These are phyloP conservation scores for Suillus spraguei DNA, from an alignment of 768 basidiomycete genomes.

Conservation along the genomic window DNA sequence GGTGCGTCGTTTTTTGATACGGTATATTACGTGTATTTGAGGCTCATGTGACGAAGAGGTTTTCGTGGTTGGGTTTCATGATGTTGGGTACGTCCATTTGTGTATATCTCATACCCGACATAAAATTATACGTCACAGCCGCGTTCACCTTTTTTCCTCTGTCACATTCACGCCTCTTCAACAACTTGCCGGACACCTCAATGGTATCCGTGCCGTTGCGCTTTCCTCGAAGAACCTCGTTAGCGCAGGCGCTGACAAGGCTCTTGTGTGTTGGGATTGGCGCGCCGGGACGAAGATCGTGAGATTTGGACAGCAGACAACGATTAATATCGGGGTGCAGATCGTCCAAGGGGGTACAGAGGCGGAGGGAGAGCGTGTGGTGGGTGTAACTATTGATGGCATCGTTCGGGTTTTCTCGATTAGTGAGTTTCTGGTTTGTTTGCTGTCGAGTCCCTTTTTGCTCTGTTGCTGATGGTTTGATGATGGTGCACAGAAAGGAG, in stretches of 20 bases:
- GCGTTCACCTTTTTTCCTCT: slow-evolving; percentile 87
- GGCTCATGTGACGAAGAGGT: slow-evolving; percentile 56
- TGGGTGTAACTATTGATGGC: slow-evolving; percentile 92
- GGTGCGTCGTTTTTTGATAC: slow-evolving; percentile 39
- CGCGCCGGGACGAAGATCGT: slow-evolving; percentile 87
- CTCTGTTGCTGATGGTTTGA: slow-evolving; percentile 29
- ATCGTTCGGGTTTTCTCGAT: slow-evolving; percentile 92
- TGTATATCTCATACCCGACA: neutral
- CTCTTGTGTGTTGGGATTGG: slow-evolving; percentile 89
- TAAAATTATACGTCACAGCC: slow-evolving; percentile 43
- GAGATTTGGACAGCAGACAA: slow-evolving; percentile 91
- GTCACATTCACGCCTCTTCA: slow-evolving; percentile 83
- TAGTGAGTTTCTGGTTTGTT: slow-evolving; percentile 48
- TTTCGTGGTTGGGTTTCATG: slow-evolving; percentile 91
- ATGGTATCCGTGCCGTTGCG: slow-evolving; percentile 89
- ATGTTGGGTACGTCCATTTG: slow-evolving; percentile 69
- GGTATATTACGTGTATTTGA: neutral
- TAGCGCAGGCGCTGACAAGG: slow-evolving; percentile 76
- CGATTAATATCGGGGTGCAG: slow-evolving; percentile 89
- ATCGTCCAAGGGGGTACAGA: slow-evolving; percentile 49
- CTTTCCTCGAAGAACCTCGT: slow-evolving; percentile 85
- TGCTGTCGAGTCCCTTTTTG: neutral
- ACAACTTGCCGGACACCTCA: slow-evolving; percentile 83
- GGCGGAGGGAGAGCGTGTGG: slow-evolving; percentile 75
- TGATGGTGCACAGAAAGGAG: slow-evolving; percentile 48